Base-by-base conservation (phyloP, 371 early-diverging fungal species). In the Mortierella sp. region DNA sequence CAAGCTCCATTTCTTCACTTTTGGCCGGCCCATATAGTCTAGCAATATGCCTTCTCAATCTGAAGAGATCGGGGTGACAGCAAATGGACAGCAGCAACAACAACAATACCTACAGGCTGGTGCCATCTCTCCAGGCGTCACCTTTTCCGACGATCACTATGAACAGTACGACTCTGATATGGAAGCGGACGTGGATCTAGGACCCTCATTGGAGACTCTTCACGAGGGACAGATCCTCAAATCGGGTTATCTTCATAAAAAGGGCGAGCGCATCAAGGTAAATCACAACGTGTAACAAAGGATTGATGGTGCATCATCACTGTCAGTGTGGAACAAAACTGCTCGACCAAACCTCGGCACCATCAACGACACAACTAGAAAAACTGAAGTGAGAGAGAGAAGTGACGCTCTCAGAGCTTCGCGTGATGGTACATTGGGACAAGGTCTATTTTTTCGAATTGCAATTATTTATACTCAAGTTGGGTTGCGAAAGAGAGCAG, bases 211-310 rank as follows among this genome's bases (percentile, higher is more conserved):
- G 18, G 86, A 87, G 47, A 71, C 87, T 34, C 68, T 90, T 31
- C 81, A 89, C 26, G 83, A 87, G 38, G 92, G 92, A 67, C 88
- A 90, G 69, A 85, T 87, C 19, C 59, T 91, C 30, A 84, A 86
- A 61, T 78, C 86, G 34, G 93, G 91, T 0, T 94, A 87, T 67
- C 81, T 94, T 55, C 68, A 83, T 31, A 94, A 94, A 83, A 93
- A 92, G 70, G 94, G 92, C 39, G 92, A 91, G 72, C 69, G 76
- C 12, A 63, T 69, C 41, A 74, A 74, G 70, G 76, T 74, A 74
- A 53, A 26, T 21, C 19, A 47, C 8, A 7, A 34, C 34, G 34
- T 7, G 34, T 34, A 43, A n/a, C 23, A 6, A 21, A 24, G 4
- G 1, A 23, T 42, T 21, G 13, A 21, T 49, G 19, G 16, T 14